Evolutionary conservation across 202 grass and related monocot species (phyloP), one percentile per base, ranked within the genome.

Genomic region (Carex arenaria): DNA sequence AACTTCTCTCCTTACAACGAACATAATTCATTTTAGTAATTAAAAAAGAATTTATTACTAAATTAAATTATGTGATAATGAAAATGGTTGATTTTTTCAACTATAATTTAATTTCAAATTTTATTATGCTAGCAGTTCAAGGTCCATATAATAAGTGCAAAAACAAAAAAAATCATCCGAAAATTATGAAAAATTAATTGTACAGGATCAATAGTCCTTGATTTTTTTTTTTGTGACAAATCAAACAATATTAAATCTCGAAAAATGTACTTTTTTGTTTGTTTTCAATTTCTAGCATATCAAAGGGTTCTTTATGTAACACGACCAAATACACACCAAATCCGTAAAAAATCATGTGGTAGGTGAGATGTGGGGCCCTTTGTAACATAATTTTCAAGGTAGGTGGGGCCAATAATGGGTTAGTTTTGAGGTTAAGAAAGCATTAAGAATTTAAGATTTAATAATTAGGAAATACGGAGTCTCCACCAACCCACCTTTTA

Each of bases 381-480:
- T 34, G 13, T 55, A 76, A 76, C 72, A 55, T 76, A 56, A 15
- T 76, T 56, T 56, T 76, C 72, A 76, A 76, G 51, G 72, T 56
- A 76, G 79, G 79, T 66, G 79, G 79, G 62, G 42, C 79, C 78
- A 61, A 52, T 66, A 81, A 66, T 66, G 79, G 9, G 42, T 81
- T 49, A 65, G 61, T 81, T 81, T 23, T 82, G 64, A 67, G 80
- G 43, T 67, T 82, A 82, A 82, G 26, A 34, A 67, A 69, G 80
- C 61, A 82, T 82, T 69, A 69, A 56, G 28, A 52, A 32, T 76
- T 54, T 69, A 69, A 56, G 28, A 52, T 55, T 76, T 54, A 14
- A 36, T 49, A 13, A 69, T 19, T 38, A 66, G 17, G 31, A 82
- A 82, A 54, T 20, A 82, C 45, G 18, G 45, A 53, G 40, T 53